Conservation (phyloP, 345 rosid genomes). For the Camelina sativa region DNA sequence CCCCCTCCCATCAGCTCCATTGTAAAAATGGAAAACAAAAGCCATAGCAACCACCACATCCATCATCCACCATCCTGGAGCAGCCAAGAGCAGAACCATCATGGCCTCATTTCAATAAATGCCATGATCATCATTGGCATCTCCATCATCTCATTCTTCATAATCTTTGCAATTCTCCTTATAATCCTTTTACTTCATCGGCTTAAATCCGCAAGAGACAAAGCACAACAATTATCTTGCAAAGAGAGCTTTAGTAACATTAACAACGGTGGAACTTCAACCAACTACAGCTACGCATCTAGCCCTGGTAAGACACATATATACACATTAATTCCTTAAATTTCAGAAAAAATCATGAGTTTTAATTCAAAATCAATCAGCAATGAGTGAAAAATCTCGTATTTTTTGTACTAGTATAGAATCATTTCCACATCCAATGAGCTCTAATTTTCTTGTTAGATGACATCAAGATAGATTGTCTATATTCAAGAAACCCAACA, state of each 20-base stretch:
- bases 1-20: slow-evolving; percentile 32
- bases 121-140: slow-evolving; percentile 53
- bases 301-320: slow-evolving; percentile 69
- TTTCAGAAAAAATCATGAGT: not conserved
- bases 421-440: not conserved
- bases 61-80: slow-evolving; percentile 24
- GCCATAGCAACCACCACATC: slow-evolving; percentile 31
- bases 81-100: slow-evolving; percentile 25
- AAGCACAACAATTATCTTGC: slow-evolving; percentile 15
- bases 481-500: slow-evolving; percentile 31
- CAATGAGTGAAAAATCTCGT: not conserved
- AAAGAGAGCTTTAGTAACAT: slow-evolving; percentile 42
- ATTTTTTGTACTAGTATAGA: not conserved
- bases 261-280: slow-evolving; percentile 44
- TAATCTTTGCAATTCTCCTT: slow-evolving; percentile 50
- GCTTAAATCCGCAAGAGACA: slow-evolving; percentile 50
- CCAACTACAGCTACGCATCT: slow-evolving; percentile 51
- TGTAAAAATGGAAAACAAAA: slow-evolving; percentile 39
- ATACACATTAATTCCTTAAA: not conserved
- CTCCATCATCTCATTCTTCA: slow-evolving; percentile 47
- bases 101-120: slow-evolving; percentile 51
- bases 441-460: not conserved
- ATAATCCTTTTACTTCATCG: slow-evolving; percentile 54
- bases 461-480: slow-evolving; percentile 33
- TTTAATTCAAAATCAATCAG: not conserved